Base-by-base conservation (phyloP, 2,329 filamentous ascomycete species). In the Curvularia sp. region DNA sequence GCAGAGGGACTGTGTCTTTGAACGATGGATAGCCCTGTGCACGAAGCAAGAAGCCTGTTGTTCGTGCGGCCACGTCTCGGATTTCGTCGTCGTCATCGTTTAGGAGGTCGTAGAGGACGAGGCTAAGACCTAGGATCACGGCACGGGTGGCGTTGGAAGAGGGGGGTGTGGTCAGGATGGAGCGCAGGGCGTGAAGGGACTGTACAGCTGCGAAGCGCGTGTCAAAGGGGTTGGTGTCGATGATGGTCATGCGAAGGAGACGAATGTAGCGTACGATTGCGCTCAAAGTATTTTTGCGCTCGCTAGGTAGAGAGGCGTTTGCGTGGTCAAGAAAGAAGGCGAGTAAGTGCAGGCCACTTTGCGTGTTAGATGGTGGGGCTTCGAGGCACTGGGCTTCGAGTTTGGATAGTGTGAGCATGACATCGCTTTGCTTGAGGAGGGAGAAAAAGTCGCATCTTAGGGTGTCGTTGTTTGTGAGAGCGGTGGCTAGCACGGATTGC, bases 21-120 rank as follows among this genome's bases (percentile, higher is more conserved):
- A 68, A 64, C 7, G 63, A 63, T 0, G 5, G 8, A 30, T 42
- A 22, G 22, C 56, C 5, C 28, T 66, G 44, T 35, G 67, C 30
- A 10, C 44, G 78, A 7, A 88, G 65, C 24, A 90, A 74, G 22
- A 70, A 73, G 5, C 77, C 72, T 0, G 83, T 80, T 1, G 85
- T 82, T 0, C 67, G 59, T 2, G 88, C 85, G 7, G 88, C 89
- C 0, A 85, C 75, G 33, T 89, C 85, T 44, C 94, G 87, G 62
- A 97, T 85, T 57, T 97, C 93, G 61, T 97, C 92, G 71, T 98
- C 94, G 72, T 98, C 94, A 72, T 98, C 95, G 71, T 91, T 90
- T 47, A 76, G 69, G 49, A 71, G 56, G 55, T 72, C 68, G 68
- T 74, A 70, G 1, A 76, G 61, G 3, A 88, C 81, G 5, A 92